These are phyloP conservation scores for Arthroderma uncinatum DNA, from an alignment of 2,329 filamentous ascomycete genomes.

Conservation along the genomic window DNA sequence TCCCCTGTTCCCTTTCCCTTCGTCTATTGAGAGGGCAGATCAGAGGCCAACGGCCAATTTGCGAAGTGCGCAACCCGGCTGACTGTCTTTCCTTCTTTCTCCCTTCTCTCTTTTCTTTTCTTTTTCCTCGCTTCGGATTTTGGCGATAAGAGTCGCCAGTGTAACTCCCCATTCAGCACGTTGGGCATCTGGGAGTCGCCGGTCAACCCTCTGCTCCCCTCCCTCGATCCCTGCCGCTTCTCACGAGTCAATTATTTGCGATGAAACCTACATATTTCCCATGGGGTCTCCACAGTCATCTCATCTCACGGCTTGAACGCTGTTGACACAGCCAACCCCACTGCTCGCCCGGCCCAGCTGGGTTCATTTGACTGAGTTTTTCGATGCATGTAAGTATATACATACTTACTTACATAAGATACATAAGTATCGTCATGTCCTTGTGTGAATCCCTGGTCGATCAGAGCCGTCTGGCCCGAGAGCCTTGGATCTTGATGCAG, in stretches of 20 bases:
- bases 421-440: neutral
- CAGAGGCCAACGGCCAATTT: neutral
- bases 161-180: neutral
- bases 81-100: neutral
- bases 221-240: conserved; percentile 1
- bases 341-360: neutral
- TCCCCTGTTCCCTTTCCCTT: neutral
- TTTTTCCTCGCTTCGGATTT: conserved; percentile 1
- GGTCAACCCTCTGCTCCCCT: neutral
- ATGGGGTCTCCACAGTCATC: neutral
- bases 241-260: neutral
- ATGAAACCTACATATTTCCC: conserved; percentile 4
- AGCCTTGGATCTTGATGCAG: neutral
- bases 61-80: neutral
- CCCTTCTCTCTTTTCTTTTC: neutral
- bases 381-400: neutral
- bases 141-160: too few species aligned
- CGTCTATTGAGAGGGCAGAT: neutral
- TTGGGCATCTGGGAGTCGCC: neutral
- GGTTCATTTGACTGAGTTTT: neutral
- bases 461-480: neutral
- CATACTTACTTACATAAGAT: neutral
- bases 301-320: conserved; percentile 1
- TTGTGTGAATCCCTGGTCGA: neutral
- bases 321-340: neutral